Base-by-base conservation (phyloP, 306 rosid species). In the Corylus heterophylla region DNA sequence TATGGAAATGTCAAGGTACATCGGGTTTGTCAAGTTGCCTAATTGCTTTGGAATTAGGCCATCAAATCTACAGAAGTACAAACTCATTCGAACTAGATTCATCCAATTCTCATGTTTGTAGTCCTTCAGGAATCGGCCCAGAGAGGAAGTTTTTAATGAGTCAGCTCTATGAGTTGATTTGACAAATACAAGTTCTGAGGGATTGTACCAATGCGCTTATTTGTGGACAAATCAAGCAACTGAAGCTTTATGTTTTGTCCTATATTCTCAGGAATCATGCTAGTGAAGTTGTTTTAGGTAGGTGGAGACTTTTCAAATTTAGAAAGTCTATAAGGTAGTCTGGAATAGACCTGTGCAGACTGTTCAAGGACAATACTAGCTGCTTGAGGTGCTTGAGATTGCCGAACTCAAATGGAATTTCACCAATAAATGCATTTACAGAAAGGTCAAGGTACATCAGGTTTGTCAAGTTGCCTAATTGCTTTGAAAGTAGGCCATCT, bases 301-400 rank as follows among this genome's bases (percentile, higher is more conserved):
- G 86, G 12, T 73, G 87, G 56, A 93, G 89, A 3, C 87, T 82
- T 51, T 87, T 92, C 79, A 93, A 87, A 64, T 89, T 56, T 0
- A 89, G 90, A 22, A 92, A 82, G 1, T 89, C 93, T 0, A 89
- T 97, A 29, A 93, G 55, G 83, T 84, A 91, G 78, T 91, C 89
- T 0, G 98, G 98, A 64, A 93, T 91, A 62, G 97, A 90, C 11
- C 97, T 95, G 27, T 93, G 97, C n/a, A 93, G 74, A 68, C 86
- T 88, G 89, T 93, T 93, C 86, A 90, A 73, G 90, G 91, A 91
- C 37, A 93, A 87, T 47, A 93, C 87, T 84, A 93, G 98, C 64
- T 74, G 70, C 5, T 52, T 79, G 75, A 93, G 93, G 25, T 22
- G 25, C 25, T 22, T 22, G 25, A 22, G 25, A 69, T 78, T 84